phyloP scores from a whole-genome alignment of 306 rosid species.

The Mimosa bimucronata region DNA sequence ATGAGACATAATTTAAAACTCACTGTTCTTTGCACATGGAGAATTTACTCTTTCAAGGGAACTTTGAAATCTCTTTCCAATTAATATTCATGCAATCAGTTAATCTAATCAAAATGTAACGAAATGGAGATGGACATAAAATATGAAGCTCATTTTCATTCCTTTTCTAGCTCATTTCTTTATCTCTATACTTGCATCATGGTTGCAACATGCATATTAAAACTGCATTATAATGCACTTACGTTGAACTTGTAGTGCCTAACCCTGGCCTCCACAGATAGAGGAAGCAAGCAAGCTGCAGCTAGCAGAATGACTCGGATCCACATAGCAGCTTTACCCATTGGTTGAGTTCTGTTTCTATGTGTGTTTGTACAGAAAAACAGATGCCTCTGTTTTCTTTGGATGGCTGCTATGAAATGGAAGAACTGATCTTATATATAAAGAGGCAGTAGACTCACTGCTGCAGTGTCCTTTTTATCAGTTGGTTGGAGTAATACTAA shows the following conservation, averaged over 20 bases:
- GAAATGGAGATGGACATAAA: not conserved
- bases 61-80: not conserved
- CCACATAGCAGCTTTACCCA: not conserved
- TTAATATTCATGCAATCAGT: not conserved
- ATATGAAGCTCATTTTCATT: slow-evolving; percentile 6
- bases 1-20: not conserved
- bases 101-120: not conserved
- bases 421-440: slow-evolving; percentile 34
- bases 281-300: slow-evolving; percentile 26
- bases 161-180: not conserved
- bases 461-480: slow-evolving; percentile 52
- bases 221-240: slow-evolving; percentile 18
- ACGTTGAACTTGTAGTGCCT: slow-evolving; percentile 44
- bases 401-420: not conserved
- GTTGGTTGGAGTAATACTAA: slow-evolving; percentile 42
- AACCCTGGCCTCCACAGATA: slow-evolving; percentile 33
- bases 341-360: not conserved
- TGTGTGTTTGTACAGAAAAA: not conserved
- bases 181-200: not conserved
- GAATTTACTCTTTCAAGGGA: not conserved
- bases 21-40: not conserved
- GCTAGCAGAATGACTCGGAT: slow-evolving; percentile 22
- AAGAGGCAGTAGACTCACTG: slow-evolving; percentile 34
- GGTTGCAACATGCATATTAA: slow-evolving; percentile 17
- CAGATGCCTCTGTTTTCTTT: not conserved